Evolutionary conservation across 495 filamentous ascomycete genomes (phyloP), one percentile per base, ranked within the genome.

Genomic region (Aspergillus avenaceus): DNA sequence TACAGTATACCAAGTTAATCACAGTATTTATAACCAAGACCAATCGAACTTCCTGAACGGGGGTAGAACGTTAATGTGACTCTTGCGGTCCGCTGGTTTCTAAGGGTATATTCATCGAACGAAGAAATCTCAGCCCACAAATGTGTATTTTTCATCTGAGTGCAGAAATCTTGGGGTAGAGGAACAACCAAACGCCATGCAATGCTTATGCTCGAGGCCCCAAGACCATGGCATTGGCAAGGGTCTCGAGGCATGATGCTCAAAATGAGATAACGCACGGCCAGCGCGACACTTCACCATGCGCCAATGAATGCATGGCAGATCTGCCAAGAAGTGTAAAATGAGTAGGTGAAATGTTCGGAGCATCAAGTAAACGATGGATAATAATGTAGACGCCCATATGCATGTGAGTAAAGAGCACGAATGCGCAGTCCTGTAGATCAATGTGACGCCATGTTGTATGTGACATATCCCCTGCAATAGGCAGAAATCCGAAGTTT

Each of bases 351-450:
- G n/a, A n/a, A n/a, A n/a, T n/a, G n/a, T n/a, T n/a, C n/a, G n/a
- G n/a, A n/a, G n/a, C n/a, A n/a, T n/a, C n/a, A n/a, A n/a, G n/a
- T n/a, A n/a, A n/a, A n/a, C n/a, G n/a, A n/a, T n/a, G n/a, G n/a
- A n/a, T n/a, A n/a, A n/a, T 9, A 31, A 36, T 12, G 32, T 28
- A 31, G 26, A 36, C 28, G 40, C 48, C 44, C 40, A 50, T 51
- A 51, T 51, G 49, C 49, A 53, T 38, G 36, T 13, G 24, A 27
- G 34, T 4, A 9, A 14, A 25, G 28, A 48, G 22, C 12, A 40
- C 14, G 19, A 40, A 9, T 14, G 32, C 18, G 16, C 28, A 22
- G 24, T 22, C n/a, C 45, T 40, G 45, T 48, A 18, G n/a, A 26
- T 29, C 22, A 28, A 26, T 27, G 11, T 21, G 45, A 48, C 26